Evolutionary conservation across 2,329 filamentous ascomycete species (phyloP).

Genomic region (Acrodontium crateriforme): DNA sequence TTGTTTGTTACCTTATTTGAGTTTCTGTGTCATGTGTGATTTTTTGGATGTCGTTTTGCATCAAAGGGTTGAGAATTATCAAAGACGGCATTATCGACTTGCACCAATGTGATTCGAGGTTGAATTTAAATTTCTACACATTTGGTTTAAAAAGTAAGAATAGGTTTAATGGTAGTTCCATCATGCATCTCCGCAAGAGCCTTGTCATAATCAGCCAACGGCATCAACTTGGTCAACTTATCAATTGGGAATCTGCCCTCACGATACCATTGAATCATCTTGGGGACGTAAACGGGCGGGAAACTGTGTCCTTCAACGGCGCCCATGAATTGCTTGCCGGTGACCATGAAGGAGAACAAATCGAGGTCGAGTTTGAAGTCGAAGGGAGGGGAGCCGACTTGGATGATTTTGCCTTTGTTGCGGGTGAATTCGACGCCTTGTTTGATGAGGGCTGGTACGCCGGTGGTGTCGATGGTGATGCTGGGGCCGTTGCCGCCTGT

Average conservation of each 20-base stretch:
- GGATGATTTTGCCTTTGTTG: constrained; percentile 35
- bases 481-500: constrained; percentile 28
- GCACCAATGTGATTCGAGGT: too few relatives aligned
- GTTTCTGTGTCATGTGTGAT: too few relatives aligned
- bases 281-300: constrained; percentile 30
- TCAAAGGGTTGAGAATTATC: too few relatives aligned
- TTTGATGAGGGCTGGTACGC: constrained; percentile 28
- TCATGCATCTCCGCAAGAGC: constrained; percentile 31
- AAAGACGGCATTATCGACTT: too few relatives aligned
- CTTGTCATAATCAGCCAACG: constrained; percentile 27
- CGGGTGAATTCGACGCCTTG: constrained; percentile 30
- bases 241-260: constrained; percentile 35
- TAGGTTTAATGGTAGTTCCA: constrained; percentile 28
- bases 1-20: too few relatives aligned
- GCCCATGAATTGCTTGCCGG: constrained; percentile 35
- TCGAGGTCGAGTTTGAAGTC: constrained; percentile 30
- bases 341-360: constrained; percentile 33
- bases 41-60: too few relatives aligned
- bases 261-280: constrained; percentile 36
- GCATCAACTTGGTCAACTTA: constrained; percentile 31
- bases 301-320: constrained; percentile 34
- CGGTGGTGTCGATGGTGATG: constrained; percentile 38
- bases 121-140: too few relatives aligned
- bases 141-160: too few relatives aligned
- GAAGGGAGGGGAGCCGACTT: constrained; percentile 36